Conservation (phyloP, 345 rosid genomes). For the Eucalyptus curtisii region DNA sequence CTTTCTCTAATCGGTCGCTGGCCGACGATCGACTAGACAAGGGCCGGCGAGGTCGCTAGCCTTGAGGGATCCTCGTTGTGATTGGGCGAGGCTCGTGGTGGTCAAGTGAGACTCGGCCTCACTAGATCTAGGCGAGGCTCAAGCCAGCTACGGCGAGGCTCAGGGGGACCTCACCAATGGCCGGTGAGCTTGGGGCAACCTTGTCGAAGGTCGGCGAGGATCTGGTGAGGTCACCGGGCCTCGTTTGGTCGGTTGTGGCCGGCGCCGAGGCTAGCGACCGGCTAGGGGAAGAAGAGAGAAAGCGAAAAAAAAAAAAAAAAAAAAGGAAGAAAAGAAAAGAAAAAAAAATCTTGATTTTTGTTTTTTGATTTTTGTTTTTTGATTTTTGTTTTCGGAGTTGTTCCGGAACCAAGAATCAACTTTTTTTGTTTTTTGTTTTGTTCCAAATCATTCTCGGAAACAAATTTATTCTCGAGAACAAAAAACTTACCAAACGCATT, state of each 20-base stretch:
- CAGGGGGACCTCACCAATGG: fast-evolving
- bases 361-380: too few species aligned
- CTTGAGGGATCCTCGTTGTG: fast-evolving
- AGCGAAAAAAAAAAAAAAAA: too few species aligned
- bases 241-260: fast-evolving
- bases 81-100: fast-evolving
- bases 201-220: fast-evolving
- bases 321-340: too few species aligned
- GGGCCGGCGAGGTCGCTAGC: fast-evolving
- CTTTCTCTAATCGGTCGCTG: fast-evolving
- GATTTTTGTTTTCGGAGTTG: fast-evolving
- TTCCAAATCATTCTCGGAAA: fast-evolving
- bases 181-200: fast-evolving
- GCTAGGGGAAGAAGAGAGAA: too few species aligned
- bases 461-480: too few species aligned
- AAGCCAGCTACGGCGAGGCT: fast-evolving
- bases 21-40: fast-evolving
- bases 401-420: fast-evolving
- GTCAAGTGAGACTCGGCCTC: fast-evolving
- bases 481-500: too few species aligned
- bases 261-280: fast-evolving
- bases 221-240: fast-evolving
- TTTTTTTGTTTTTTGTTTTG: too few species aligned
- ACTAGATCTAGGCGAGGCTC: too few species aligned
- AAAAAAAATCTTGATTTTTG: too few species aligned